Evolutionary conservation across 768 basidiomycete genomes (phyloP).

Genomic region (Mycena epipterygia): DNA sequence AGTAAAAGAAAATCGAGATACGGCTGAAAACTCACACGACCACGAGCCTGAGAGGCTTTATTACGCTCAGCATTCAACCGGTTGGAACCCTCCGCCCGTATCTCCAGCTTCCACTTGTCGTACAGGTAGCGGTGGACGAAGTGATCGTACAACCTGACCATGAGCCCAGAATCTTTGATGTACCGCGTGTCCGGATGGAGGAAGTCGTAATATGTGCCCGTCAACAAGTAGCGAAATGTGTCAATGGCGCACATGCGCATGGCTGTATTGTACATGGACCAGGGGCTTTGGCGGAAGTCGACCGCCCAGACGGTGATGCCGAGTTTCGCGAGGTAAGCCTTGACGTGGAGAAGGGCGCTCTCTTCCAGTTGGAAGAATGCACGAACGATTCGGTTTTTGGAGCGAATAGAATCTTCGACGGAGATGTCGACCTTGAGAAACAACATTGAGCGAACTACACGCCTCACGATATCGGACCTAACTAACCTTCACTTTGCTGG

Average conservation of each 20-base stretch:
- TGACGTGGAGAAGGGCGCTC: slow-evolving; percentile 2
- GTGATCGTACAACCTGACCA: slow-evolving; percentile 23
- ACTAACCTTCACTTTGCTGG: slow-evolving; percentile 23
- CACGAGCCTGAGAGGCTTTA: background rate
- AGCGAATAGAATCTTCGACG: background rate
- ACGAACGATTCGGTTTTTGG: background rate
- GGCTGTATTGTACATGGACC: slow-evolving; percentile 22
- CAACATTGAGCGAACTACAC: background rate
- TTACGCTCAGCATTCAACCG: background rate
- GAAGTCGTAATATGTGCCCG: slow-evolving; percentile 21
- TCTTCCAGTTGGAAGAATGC: slow-evolving; percentile 21
- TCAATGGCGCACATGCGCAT: slow-evolving; percentile 29
- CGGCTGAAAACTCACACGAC: slow-evolving; percentile 7
- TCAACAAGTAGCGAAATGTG: slow-evolving; percentile 11
- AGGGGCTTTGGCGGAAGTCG: slow-evolving; percentile 21
- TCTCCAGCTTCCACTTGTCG: slow-evolving; percentile 14
- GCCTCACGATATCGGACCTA: background rate
- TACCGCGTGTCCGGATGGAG: slow-evolving; percentile 8
- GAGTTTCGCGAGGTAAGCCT: slow-evolving; percentile 19
- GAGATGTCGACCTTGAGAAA: slow-evolving; percentile 1
- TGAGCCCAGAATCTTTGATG: slow-evolving; percentile 4
- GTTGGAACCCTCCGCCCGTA: slow-evolving; percentile 16
- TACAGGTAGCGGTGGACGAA: slow-evolving; percentile 22
- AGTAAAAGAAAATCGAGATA: background rate
- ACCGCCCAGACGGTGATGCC: slow-evolving; percentile 15